Conservation (phyloP, 2,329 filamentous ascomycete genomes). For the Cercospora sp. region DNA sequence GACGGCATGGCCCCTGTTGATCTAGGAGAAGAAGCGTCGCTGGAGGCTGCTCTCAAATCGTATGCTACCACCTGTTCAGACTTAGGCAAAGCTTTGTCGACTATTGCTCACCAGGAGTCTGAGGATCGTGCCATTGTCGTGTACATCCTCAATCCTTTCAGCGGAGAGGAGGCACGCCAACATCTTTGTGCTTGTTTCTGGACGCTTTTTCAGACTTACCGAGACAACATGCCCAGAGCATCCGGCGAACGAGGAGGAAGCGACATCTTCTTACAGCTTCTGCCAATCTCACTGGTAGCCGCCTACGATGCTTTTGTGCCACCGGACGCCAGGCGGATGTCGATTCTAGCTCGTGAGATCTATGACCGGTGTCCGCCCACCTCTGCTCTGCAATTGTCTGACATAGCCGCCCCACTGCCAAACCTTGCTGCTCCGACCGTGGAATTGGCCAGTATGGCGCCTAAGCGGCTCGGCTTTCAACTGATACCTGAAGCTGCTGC, state of each 20-base stretch:
- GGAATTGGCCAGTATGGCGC: slow-evolving; percentile 68
- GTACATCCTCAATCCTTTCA: slow-evolving; percentile 71
- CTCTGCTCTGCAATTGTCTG: slow-evolving; percentile 35
- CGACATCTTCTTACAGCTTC: slow-evolving; percentile 74
- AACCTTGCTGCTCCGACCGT: slow-evolving; percentile 67
- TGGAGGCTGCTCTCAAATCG: slow-evolving; percentile 27
- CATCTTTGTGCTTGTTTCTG: slow-evolving; percentile 75
- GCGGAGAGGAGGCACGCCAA: slow-evolving; percentile 42
- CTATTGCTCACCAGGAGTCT: slow-evolving; percentile 24
- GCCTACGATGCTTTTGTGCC: slow-evolving; percentile 63
- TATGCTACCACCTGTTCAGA: slow-evolving; percentile 30
- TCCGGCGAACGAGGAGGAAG: slow-evolving; percentile 50
- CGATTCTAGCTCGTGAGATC: slow-evolving; percentile 62
- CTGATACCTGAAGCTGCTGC: slow-evolving; percentile 66
- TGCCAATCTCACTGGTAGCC: slow-evolving; percentile 68
- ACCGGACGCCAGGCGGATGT: slow-evolving; percentile 61
- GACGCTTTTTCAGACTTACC: slow-evolving; percentile 67
- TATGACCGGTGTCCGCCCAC: slow-evolving; percentile 69
- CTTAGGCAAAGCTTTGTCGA: slow-evolving; percentile 34
- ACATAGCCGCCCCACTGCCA: slow-evolving; percentile 40
- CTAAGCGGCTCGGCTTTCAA: slow-evolving; percentile 74
- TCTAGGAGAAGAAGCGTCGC: slow-evolving; percentile 22
- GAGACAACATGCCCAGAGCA: slow-evolving; percentile 62
- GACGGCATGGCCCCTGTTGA: slow-evolving; percentile 44
- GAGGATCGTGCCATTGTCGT: slow-evolving; percentile 63